phyloP scores from a whole-genome alignment of 805 yeast genomes.

The Suhomyces emberorum region DNA sequence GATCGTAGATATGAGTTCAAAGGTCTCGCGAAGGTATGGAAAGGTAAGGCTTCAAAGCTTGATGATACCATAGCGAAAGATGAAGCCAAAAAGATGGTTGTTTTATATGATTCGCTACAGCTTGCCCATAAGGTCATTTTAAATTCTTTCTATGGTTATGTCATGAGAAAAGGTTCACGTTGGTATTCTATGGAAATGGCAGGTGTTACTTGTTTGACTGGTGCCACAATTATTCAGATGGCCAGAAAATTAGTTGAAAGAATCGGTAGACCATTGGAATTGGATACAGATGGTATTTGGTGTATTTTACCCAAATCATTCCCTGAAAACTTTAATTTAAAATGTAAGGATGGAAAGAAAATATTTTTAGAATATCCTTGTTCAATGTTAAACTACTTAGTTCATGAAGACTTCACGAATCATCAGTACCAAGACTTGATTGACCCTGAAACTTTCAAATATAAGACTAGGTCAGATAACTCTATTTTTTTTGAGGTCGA shows the following conservation, averaged over 20 bases:
- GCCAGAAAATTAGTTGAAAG: conserved; percentile 89
- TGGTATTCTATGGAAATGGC: conserved; percentile 99
- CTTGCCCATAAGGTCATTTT: conserved; percentile 95
- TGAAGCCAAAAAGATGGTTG: conserved; percentile 92
- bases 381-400: conserved; percentile 90
- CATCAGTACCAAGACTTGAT: conserved; percentile 87
- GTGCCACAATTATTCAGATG: conserved; percentile 97
- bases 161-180: conserved; percentile 97
- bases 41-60: conserved; percentile 65
- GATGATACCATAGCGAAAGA: conserved; percentile 63
- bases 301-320: conserved; percentile 91
- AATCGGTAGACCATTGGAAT: conserved; percentile 90
- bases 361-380: conserved; percentile 86
- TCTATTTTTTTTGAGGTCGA: conserved; percentile 97
- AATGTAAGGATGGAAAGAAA: conserved; percentile 72
- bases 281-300: conserved; percentile 99
- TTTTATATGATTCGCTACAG: conserved; percentile 90
- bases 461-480: conserved; percentile 80
- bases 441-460: conserved; percentile 64
- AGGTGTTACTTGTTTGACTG: conserved; percentile 96
- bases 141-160: conserved; percentile 96
- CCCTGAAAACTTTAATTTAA: conserved; percentile 81
- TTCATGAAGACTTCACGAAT: conserved; percentile 87
- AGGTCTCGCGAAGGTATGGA: conserved; percentile 92
- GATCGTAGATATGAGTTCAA: conserved; percentile 96